Base-by-base conservation (phyloP, 2,329 filamentous ascomycete genomes). In the Tolypocladium amazonense region DNA sequence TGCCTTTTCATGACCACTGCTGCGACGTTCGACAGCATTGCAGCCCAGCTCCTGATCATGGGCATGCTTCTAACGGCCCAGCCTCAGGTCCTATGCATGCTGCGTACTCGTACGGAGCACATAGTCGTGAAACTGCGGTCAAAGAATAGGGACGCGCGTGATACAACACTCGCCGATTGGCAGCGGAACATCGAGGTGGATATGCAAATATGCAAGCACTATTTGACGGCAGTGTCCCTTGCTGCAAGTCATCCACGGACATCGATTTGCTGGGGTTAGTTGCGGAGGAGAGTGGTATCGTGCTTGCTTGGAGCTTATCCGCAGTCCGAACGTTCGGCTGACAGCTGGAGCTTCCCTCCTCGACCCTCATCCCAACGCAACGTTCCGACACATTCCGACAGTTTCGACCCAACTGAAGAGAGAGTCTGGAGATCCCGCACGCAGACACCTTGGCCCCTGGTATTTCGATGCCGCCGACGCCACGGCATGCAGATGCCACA, bases 401-500 rank as follows among this genome's bases (percentile, higher is more conserved):
- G 30, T 54, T 53, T 30, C 50, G 50, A 35, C 20, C 33, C 30
- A 9, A 33, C 18, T 53, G 50, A 14, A 33, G 11, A 53, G 30
- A 53, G 27, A n/a, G 27, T 33, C n/a, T 52, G 15, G 15, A 27
- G 47, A 3, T 43, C 39, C 20, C 8, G 39, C 39, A 7, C 39
- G 20, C 38, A 38, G 38, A 41, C 20, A 7, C 39, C 18, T 20
- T 43, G 14, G 6, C 20, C 35, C 35, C 35, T 27, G 25, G 25
- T 3, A 9, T 35, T 11, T 33, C 27, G 15, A 20, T 30, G 50
- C 50, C 9, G 30, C 11, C 20, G 52, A 52, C 54, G 59, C 59
- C 59, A 62, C 57, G 53, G 59, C 59, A 59, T 56, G 59, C 59
- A 35, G 27, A 53, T n/a, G 27, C 47, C 47, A 33, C 47, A 27